Percentiles rank a stretch among this genome's conserved stretches.
These are phyloP conservation scores for Boletellus sp. DNA, from an alignment of 768 basidiomycete species.

Conservation along the genomic window DNA sequence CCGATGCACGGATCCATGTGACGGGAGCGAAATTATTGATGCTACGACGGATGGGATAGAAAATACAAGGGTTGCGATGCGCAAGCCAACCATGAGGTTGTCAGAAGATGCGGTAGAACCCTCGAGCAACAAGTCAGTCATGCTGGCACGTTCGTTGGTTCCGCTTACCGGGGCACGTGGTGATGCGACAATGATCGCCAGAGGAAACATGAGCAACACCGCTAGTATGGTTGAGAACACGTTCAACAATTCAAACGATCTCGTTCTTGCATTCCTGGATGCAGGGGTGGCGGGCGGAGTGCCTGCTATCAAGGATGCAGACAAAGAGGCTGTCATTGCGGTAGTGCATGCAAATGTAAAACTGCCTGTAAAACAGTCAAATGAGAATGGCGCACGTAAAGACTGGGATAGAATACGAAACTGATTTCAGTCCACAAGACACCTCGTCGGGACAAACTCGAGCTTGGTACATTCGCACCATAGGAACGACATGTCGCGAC, in stretches of 20 bases:
- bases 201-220: constrained; percentile 51
- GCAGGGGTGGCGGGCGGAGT: constrained; percentile 4
- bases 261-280: constrained; percentile 43
- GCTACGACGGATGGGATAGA: constrained; percentile 58
- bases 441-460: constrained; percentile 41
- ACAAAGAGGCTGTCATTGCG: constrained; percentile 60
- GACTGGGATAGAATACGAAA: constrained; percentile 33
- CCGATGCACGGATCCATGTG: constrained; percentile 42
- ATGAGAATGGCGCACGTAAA: constrained; percentile 2
- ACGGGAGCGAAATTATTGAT: constrained; percentile 50
- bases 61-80: constrained; percentile 51
- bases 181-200: constrained; percentile 50
- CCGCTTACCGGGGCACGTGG: constrained; percentile 39
- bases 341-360: constrained; percentile 65
- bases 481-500: constrained; percentile 50
- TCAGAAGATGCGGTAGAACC: constrained; percentile 2
- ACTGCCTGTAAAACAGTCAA: constrained; percentile 38
- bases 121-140: constrained; percentile 13
- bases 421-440: constrained; percentile 63
- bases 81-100: constrained; percentile 34
- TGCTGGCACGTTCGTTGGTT: constrained; percentile 22
- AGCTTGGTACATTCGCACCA: constrained; percentile 37
- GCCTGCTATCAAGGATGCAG: constrained; percentile 51
- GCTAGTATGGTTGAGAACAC: constrained; percentile 47
- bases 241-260: constrained; percentile 59